These are phyloP conservation scores for Neodidymelliopsis sp. DNA, from an alignment of 2,329 filamentous ascomycete species.

Conservation along the genomic window DNA sequence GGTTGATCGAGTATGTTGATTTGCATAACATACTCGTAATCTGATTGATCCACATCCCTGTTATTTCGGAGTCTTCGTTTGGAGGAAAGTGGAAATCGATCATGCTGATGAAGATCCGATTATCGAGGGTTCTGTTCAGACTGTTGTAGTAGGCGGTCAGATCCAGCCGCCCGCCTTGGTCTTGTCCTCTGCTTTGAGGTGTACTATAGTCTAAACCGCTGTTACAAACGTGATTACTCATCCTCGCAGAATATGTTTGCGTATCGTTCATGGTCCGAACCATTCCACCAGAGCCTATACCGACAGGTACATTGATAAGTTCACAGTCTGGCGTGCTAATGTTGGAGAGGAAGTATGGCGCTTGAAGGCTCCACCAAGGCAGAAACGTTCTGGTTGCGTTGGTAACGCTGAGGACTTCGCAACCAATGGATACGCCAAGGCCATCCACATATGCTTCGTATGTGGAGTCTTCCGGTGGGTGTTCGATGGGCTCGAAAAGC, in stretches of 20 bases:
- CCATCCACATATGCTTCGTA: neutral
- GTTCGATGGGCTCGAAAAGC: neutral
- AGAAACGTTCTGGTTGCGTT: neutral
- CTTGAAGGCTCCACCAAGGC: neutral
- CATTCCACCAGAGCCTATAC: neutral
- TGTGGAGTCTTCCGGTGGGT: neutral
- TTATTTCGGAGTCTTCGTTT: neutral
- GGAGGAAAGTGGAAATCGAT: neutral
- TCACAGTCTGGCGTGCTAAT: conserved; percentile 1
- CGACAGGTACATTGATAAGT: neutral
- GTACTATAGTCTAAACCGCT: conserved; percentile 1
- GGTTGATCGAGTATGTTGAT: conserved; percentile 1
- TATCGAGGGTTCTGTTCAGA: neutral
- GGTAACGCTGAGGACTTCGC: neutral
- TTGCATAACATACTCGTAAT: conserved; percentile 2
- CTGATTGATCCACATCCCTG: neutral
- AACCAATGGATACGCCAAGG: neutral
- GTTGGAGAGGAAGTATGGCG: conserved; percentile 1
- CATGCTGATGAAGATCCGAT: neutral
- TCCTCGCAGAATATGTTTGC: neutral
- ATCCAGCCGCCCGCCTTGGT: neutral
- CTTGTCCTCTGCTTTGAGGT: neutral
- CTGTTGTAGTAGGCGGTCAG: neutral
- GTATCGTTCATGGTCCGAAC: neutral
- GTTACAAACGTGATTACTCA: neutral